A percentile compares a stretch with the other conserved stretches of the same genome.
Conservation (phyloP, 2,329 filamentous ascomycete species). For the Anisogramma anomala region DNA sequence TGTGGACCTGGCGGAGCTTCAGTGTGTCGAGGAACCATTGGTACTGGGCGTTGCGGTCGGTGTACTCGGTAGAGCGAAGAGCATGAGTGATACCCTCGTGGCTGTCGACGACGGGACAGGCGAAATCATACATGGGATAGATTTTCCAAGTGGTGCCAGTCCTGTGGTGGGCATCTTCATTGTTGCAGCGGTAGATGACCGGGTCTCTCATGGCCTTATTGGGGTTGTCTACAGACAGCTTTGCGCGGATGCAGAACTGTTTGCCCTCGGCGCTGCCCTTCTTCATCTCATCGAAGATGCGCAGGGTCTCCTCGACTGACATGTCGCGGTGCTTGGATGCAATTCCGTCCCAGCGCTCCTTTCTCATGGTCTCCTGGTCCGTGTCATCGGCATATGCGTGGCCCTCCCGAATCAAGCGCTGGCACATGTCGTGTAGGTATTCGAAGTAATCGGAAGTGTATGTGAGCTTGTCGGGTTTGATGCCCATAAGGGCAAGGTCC, state of each 20-base stretch:
- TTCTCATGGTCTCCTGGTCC: slow-evolving; percentile 74
- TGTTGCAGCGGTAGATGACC: slow-evolving; percentile 92
- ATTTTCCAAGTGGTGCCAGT: slow-evolving; percentile 73
- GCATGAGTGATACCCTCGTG: slow-evolving; percentile 76
- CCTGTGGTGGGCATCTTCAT: slow-evolving; percentile 56
- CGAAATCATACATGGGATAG: slow-evolving; percentile 81
- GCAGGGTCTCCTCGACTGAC: slow-evolving; percentile 70
- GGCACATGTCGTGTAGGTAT: slow-evolving; percentile 73
- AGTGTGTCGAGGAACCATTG: slow-evolving; percentile 73
- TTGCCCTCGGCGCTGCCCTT: slow-evolving; percentile 65
- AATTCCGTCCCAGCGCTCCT: slow-evolving; percentile 73
- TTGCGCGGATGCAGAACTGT: slow-evolving; percentile 86
- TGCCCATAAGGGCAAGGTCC: slow-evolving; percentile 81
- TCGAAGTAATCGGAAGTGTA: slow-evolving; percentile 97
- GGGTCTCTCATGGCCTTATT: slow-evolving; percentile 96
- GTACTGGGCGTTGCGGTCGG: slow-evolving; percentile 76
- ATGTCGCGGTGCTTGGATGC: slow-evolving; percentile 71
- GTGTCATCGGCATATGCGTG: slow-evolving; percentile 94
- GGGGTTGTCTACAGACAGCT: slow-evolving; percentile 80
- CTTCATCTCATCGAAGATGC: slow-evolving; percentile 90
- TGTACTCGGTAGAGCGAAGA: slow-evolving; percentile 75
- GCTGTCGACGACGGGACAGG: slow-evolving; percentile 70
- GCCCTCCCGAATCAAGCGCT: slow-evolving; percentile 75
- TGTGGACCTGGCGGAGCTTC: slow-evolving; percentile 62
- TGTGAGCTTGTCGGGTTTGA: slow-evolving; percentile 74